Evolutionary conservation across 306 rosid species (phyloP).

Genomic region (Lablab purpureus): DNA sequence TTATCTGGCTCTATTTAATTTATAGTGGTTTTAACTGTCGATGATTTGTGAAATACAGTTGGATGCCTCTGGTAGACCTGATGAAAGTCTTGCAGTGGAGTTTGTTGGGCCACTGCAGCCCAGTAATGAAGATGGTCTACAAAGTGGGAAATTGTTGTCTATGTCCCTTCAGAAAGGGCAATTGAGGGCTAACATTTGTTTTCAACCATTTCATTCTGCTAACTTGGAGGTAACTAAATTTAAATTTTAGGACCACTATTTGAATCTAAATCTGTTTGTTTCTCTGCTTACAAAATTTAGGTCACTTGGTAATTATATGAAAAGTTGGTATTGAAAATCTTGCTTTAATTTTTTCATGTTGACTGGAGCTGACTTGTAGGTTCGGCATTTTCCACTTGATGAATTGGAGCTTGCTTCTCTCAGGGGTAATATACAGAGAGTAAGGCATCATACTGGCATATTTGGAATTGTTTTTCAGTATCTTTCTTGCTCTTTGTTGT

Average conservation of each 20-base stretch:
- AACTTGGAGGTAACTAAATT: conserved; percentile 80
- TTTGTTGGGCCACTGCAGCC: conserved; percentile 81
- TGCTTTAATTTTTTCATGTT: conserved; percentile 25
- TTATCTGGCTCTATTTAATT: conserved; percentile 27
- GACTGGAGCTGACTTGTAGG: conserved; percentile 53
- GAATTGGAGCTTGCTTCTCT: conserved; percentile 97
- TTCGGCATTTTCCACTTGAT: conserved; percentile 93
- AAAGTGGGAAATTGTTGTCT: conserved; percentile 73
- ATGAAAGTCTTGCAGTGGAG: conserved; percentile 91
- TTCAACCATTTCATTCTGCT: conserved; percentile 84
- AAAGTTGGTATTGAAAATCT: conserved; percentile 30
- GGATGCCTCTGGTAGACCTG: conserved; percentile 91
- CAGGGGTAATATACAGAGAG: conserved; percentile 91
- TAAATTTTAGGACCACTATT: conserved; percentile 34
- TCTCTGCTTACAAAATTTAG: conserved; percentile 36
- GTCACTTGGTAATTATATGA: neutral
- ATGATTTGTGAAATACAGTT: conserved; percentile 62
- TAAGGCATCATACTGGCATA: conserved; percentile 48
- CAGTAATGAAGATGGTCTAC: conserved; percentile 61
- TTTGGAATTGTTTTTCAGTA: conserved; percentile 23
- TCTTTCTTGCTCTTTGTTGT: conserved; percentile 24
- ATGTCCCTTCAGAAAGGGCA: conserved; percentile 91
- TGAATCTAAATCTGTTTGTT: conserved; percentile 38
- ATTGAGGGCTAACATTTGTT: conserved; percentile 75
- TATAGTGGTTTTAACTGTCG: conserved; percentile 28